A percentile compares a stretch with the other conserved stretches of the same genome.
Conservation (phyloP, 2,329 filamentous ascomycete species). For the Myotisia sp. region DNA sequence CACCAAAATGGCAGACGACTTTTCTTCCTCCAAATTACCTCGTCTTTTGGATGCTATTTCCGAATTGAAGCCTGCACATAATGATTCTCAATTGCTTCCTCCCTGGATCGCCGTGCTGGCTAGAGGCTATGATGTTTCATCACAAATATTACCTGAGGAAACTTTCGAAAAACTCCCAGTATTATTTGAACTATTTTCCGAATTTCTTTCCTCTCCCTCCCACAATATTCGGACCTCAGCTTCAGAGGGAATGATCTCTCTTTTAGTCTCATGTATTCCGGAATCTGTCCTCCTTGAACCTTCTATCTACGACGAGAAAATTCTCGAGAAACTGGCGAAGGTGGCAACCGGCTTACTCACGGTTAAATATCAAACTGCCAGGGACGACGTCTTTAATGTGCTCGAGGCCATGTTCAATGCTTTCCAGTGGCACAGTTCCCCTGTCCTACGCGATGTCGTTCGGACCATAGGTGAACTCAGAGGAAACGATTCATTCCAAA, state of each 20-base stretch:
- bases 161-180: conserved; percentile 83
- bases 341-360: conserved; percentile 61
- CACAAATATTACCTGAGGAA: conserved; percentile 75
- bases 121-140: conserved; percentile 82
- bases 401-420: conserved; percentile 75
- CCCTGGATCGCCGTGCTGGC: conserved; percentile 95
- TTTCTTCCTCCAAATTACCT: conserved; percentile 78
- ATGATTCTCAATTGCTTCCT: conserved; percentile 85
- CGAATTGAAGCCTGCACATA: conserved; percentile 78
- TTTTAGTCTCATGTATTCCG: conserved; percentile 80
- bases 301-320: conserved; percentile 84
- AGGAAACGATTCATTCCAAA: conserved; percentile 72
- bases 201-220: conserved; percentile 72
- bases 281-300: conserved; percentile 70
- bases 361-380: conserved; percentile 84
- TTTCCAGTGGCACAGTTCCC: conserved; percentile 69
- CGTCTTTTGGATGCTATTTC: conserved; percentile 80
- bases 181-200: conserved; percentile 63
- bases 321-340: conserved; percentile 62
- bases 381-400: conserved; percentile 87
- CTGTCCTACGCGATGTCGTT: conserved; percentile 61
- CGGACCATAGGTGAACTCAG: conserved; percentile 75
- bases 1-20: conserved; percentile 72
- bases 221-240: conserved; percentile 90
- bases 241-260: conserved; percentile 86